A percentile compares a stretch with the other conserved stretches of the same genome.
Evolutionary conservation across 2,329 filamentous ascomycete species (phyloP).

Genomic region (Microascus cirrosus): DNA sequence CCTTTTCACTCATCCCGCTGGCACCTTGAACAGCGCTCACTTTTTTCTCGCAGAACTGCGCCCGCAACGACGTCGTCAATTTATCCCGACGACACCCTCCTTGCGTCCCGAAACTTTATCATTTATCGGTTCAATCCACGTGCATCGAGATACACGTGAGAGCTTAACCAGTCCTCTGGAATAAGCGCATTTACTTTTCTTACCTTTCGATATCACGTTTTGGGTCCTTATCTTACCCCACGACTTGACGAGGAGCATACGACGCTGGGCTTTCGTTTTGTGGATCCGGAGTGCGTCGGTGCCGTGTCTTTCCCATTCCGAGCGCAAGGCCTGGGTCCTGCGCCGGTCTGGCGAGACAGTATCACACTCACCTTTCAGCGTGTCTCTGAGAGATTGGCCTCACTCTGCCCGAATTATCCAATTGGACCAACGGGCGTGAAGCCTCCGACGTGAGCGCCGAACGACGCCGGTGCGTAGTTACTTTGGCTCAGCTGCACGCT

Average conservation of each 20-base stretch:
- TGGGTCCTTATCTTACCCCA: background rate
- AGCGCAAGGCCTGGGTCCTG: background rate
- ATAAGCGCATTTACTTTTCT: background rate
- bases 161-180: background rate
- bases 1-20: background rate
- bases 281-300: conserved; percentile 2
- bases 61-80: background rate
- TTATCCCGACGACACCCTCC: background rate
- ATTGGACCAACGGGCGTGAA: background rate
- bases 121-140: background rate
- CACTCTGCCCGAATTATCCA: background rate
- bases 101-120: background rate
- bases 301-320: conserved; percentile 1
- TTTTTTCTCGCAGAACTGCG: background rate
- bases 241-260: background rate
- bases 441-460: background rate
- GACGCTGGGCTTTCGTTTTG: background rate
- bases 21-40: background rate
- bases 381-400: background rate
- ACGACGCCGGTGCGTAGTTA: background rate
- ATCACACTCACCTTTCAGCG: background rate
- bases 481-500: background rate
- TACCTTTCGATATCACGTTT: background rate
- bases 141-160: background rate
- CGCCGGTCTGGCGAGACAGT: background rate